A percentile compares a stretch with the other conserved stretches of the same genome.
These are phyloP conservation scores for Jackrogersella minutella DNA, from an alignment of 495 filamentous ascomycete genomes.

Conservation along the genomic window DNA sequence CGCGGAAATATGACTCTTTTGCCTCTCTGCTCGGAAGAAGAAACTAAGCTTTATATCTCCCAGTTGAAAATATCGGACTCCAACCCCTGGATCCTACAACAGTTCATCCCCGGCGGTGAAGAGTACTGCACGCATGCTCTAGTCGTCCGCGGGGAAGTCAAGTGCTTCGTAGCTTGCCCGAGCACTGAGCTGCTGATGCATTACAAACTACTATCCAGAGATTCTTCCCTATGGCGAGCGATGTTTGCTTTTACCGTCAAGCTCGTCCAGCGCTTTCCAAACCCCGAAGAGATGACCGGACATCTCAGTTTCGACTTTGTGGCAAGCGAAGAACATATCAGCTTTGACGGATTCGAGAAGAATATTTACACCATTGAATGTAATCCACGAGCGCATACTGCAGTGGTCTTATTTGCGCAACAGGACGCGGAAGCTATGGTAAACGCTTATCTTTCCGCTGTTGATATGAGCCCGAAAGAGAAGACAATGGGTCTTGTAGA, in stretches of 20 bases:
- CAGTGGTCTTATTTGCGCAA: constrained; percentile 60
- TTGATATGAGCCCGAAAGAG: constrained; percentile 34
- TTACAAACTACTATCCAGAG: constrained; percentile 63
- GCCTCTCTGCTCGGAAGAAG: constrained; percentile 60
- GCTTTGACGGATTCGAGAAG: constrained; percentile 26
- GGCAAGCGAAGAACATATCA: constrained; percentile 48
- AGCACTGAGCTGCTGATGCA: constrained; percentile 66
- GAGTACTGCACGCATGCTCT: constrained; percentile 77
- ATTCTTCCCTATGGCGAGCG: constrained; percentile 61
- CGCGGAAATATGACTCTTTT: constrained; percentile 60
- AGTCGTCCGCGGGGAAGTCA: constrained; percentile 65
- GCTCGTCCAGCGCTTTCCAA: constrained; percentile 59
- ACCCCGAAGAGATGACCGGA: constrained; percentile 62
- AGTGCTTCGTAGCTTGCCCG: constrained; percentile 70
- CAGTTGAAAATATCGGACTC: constrained; percentile 62
- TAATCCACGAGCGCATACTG: constrained; percentile 69
- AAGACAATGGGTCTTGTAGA: background rate
- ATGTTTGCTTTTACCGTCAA: constrained; percentile 68
- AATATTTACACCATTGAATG: constrained; percentile 67
- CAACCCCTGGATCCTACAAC: constrained; percentile 72
- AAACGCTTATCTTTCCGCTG: constrained; percentile 48
- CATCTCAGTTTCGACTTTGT: constrained; percentile 75
- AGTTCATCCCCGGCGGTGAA: constrained; percentile 64
- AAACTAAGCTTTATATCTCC: constrained; percentile 64
- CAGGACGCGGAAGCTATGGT: constrained; percentile 46